Percentiles rank a stretch among this genome's conserved stretches.
phyloP scores from a whole-genome alignment of 805 yeast species.

The Candida loeiensis region DNA sequence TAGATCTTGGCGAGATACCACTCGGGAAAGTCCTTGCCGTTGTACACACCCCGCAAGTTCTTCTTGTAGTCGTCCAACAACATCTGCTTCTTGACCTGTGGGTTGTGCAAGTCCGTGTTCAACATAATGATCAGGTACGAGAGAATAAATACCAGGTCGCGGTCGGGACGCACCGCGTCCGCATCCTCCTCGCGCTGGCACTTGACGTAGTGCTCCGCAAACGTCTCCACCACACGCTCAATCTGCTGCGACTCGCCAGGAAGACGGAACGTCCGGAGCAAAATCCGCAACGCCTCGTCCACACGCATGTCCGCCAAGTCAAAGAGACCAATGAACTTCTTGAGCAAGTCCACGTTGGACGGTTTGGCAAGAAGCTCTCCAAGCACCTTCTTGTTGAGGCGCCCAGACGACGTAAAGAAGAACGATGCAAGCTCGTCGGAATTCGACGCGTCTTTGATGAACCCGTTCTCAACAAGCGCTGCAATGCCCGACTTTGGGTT shows the following conservation, averaged over 20 bases:
- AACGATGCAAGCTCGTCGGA: slow-evolving; percentile 67
- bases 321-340: slow-evolving; percentile 62
- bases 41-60: slow-evolving; percentile 78
- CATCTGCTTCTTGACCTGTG: slow-evolving; percentile 91
- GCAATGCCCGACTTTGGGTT: slow-evolving; percentile 75
- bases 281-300: slow-evolving; percentile 85
- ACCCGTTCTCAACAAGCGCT: slow-evolving; percentile 59
- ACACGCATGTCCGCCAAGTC: slow-evolving; percentile 78
- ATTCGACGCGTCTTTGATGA: slow-evolving; percentile 50
- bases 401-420: slow-evolving; percentile 70
- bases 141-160: slow-evolving; percentile 83
- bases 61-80: slow-evolving; percentile 73
- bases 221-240: slow-evolving; percentile 84
- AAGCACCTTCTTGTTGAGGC: slow-evolving; percentile 80
- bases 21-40: slow-evolving; percentile 70
- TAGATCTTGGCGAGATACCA: slow-evolving; percentile 85
- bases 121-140: slow-evolving; percentile 91
- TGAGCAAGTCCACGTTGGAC: slow-evolving; percentile 54
- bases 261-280: slow-evolving; percentile 78
- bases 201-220: slow-evolving; percentile 74
- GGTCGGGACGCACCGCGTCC: slow-evolving; percentile 62
- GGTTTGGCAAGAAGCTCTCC: slow-evolving; percentile 88
- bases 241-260: slow-evolving; percentile 98
- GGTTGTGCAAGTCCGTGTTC: slow-evolving; percentile 91
- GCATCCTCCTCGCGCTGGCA: slow-evolving; percentile 42